Percentiles rank a stretch among this genome's conserved stretches.
Conservation (phyloP, 495 filamentous ascomycete species). For the Oleoguttula mirabilis region DNA sequence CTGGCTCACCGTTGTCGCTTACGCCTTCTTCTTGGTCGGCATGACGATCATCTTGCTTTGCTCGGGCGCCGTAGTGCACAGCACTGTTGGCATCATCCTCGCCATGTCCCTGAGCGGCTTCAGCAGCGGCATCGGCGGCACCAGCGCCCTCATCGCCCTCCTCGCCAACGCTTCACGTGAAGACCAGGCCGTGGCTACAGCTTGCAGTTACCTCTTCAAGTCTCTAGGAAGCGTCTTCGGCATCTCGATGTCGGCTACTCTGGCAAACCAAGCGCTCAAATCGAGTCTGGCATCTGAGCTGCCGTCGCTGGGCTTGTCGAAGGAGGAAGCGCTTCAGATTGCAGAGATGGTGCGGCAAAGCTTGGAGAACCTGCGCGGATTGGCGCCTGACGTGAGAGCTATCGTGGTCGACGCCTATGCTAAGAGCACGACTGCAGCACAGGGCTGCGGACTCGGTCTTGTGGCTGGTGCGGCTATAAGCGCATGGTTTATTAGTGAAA, state of each 20-base stretch:
- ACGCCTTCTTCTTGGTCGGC: slow-evolving; percentile 41
- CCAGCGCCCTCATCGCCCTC: slow-evolving; percentile 52
- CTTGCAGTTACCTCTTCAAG: slow-evolving; percentile 79
- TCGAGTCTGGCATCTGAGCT: slow-evolving; percentile 35
- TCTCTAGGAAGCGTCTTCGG: slow-evolving; percentile 69
- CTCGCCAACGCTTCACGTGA: slow-evolving; percentile 56
- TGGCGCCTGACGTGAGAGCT: slow-evolving; percentile 48
- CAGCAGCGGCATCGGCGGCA: slow-evolving; percentile 57
- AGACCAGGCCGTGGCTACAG: slow-evolving; percentile 70
- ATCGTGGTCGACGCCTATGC: slow-evolving; percentile 62
- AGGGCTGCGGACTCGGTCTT: slow-evolving; percentile 25
- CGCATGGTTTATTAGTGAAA: slow-evolving; percentile 12
- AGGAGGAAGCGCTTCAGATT: slow-evolving; percentile 52
- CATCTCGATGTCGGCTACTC: slow-evolving; percentile 55
- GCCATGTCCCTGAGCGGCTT: slow-evolving; percentile 46
- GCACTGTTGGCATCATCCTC: slow-evolving; percentile 38
- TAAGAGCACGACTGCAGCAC: slow-evolving; percentile 27
- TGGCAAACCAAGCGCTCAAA: slow-evolving; percentile 61
- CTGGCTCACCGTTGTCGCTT: slow-evolving; percentile 53
- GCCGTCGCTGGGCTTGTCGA: slow-evolving; percentile 17
- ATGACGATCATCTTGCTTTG: slow-evolving; percentile 45
- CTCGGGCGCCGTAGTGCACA: slow-evolving; percentile 40
- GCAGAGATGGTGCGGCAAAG: slow-evolving; percentile 61
- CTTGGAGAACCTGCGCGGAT: slow-evolving; percentile 53
- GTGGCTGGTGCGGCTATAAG: slow-evolving; percentile 19